Base-by-base conservation (phyloP, 345 rosid genomes). In the Barbarea vulgaris region DNA sequence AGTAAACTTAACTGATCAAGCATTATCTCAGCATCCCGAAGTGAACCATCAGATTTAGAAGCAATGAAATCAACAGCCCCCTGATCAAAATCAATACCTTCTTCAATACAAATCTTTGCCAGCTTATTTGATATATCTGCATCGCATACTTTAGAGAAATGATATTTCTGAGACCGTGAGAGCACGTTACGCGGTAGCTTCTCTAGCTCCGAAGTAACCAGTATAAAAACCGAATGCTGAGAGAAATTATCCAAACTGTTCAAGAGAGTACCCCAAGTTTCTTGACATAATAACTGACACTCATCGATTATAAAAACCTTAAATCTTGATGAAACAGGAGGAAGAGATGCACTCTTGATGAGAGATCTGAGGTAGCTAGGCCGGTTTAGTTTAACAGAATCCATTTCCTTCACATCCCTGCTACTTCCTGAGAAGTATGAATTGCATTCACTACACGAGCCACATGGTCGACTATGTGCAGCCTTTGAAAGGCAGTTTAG, bases 1-100 rank as follows among this genome's bases (percentile, higher is more conserved):
- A 94, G 91, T 70, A 91, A 85, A 80, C 97, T 90, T 51, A 95
- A 82, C 83, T 95, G 99, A 77, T 92, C 97, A 37, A 90, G 93
- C 97, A 95, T 88, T 80, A 85, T 95, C 81, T 92, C 97, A 37
- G 96, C 99, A 83, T 89, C 99, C 57, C 96, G 81, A 57, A 92
- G 89, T 15, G 99, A 95, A 82, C 99, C 99, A 81, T 83, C 89
- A 31, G 99, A 85, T 78, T 87, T 95, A n/a, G 92, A 81, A 70
- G 97, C 97, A 79, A 95, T 87, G 80, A 91, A 90, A 55, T 90
- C 93, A 64, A 95, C 62, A 33, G 97, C 97, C 22, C 37, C 82
- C 47, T 79, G 89, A 77, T 95, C 99, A 70, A 85, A 87, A 56
- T 84, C 89, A 31, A 95, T 75, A 60, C 89, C 83, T 81, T 95